Conservation (phyloP, 176 grass and related monocot species). For the Avena insularis region DNA sequence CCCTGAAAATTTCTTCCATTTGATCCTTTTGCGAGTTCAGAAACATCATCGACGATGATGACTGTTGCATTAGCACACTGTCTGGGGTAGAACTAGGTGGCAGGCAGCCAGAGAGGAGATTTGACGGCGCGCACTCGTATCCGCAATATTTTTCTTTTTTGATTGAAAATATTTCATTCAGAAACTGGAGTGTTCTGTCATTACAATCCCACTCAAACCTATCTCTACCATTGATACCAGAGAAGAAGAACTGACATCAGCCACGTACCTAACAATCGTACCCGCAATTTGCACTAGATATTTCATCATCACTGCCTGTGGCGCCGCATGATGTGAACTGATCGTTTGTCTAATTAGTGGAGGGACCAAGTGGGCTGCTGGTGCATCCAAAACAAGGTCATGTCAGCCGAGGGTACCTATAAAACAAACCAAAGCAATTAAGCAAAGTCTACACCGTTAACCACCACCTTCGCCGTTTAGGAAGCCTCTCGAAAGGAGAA, state of each 20-base stretch:
- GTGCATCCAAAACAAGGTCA: constrained; percentile 42
- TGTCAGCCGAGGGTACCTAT: background rate
- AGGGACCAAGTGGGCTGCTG: constrained; percentile 43
- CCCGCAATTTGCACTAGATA: constrained; percentile 47
- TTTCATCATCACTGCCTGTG: constrained; percentile 5
- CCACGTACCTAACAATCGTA: background rate
- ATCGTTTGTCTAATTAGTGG: background rate
- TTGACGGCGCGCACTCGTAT: background rate
- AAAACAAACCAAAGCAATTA: background rate
- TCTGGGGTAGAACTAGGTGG: constrained; percentile 18
- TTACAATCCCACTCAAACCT: too few relatives aligned
- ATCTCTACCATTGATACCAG: too few relatives aligned
- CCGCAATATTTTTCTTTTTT: background rate
- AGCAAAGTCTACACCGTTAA: background rate
- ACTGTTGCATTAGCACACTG: constrained; percentile 20
- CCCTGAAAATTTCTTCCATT: background rate
- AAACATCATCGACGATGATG: background rate
- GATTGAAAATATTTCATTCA: too few relatives aligned
- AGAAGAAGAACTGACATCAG: too few relatives aligned
- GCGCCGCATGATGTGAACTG: constrained; percentile 48
- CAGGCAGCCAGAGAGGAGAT: constrained; percentile 33
- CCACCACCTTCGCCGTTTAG: constrained; percentile 1
- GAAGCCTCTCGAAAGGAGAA: background rate
- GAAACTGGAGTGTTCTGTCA: too few relatives aligned
- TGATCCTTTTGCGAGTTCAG: background rate